phyloP scores from a whole-genome alignment of 1,139 yeast genomes.

The Saccharomyces hybrid region DNA sequence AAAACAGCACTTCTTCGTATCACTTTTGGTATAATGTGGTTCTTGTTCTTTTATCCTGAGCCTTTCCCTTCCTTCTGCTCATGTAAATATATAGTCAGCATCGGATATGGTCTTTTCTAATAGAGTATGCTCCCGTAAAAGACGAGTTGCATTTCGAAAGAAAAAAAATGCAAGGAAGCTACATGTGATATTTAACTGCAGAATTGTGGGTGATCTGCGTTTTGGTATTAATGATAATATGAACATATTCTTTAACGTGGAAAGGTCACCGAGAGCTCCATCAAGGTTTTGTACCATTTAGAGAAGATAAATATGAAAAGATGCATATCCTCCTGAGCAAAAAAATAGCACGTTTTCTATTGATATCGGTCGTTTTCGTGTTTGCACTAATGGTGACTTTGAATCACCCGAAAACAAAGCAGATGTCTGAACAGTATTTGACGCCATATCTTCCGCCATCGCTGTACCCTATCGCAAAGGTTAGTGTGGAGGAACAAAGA shows the following conservation, averaged over 20 bases:
- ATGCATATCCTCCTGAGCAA: constrained; percentile 13
- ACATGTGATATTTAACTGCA: background rate
- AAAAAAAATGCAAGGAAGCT: background rate
- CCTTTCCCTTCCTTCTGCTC: background rate
- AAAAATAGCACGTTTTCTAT: constrained; percentile 9
- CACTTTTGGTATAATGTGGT: too few relatives aligned
- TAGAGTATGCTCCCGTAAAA: background rate
- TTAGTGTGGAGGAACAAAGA: background rate
- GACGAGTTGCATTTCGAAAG: background rate
- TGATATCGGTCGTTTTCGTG: constrained; percentile 6
- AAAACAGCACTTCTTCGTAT: too few relatives aligned
- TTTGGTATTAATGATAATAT: too few relatives aligned
- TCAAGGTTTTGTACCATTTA: background rate
- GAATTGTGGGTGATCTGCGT: background rate
- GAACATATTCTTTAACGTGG: too few relatives aligned
- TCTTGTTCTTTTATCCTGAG: background rate
- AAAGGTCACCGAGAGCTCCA: too few relatives aligned
- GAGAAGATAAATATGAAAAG: background rate
- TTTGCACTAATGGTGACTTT: constrained; percentile 1
- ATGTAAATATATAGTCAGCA: background rate
- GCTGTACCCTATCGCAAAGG: background rate
- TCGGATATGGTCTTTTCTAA: background rate
- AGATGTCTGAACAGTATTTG: background rate
- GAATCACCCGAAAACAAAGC: background rate
- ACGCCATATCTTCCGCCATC: background rate